phyloP scores from a whole-genome alignment of 306 rosid genomes.

The Hippophae gyantsensis region DNA sequence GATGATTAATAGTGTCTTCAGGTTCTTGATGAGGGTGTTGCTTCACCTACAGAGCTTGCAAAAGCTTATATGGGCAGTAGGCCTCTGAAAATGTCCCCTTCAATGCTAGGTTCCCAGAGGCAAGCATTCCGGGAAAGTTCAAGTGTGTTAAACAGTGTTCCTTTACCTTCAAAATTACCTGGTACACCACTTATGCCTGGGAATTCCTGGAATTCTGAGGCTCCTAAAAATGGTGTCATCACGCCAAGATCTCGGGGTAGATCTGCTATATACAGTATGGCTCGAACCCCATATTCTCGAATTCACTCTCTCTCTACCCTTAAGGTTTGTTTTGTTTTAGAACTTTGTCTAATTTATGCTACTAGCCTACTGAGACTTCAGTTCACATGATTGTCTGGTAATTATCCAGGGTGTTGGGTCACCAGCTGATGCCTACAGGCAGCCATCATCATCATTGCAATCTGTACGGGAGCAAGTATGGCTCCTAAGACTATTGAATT shows the following conservation, averaged over 20 bases:
- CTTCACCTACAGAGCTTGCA: conserved; percentile 86
- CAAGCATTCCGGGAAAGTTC: conserved; percentile 32
- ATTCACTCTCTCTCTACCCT: conserved; percentile 32
- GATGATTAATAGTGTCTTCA: conserved; percentile 28
- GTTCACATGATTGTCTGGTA: conserved; percentile 15
- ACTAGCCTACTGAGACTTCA: not conserved
- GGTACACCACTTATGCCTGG: conserved; percentile 45
- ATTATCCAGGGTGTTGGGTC: conserved; percentile 38
- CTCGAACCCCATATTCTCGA: conserved; percentile 73
- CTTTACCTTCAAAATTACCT: conserved; percentile 32
- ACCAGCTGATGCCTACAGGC: conserved; percentile 31
- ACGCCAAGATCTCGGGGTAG: conserved; percentile 76
- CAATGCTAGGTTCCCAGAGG: conserved; percentile 34
- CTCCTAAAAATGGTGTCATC: conserved; percentile 56
- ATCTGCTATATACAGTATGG: conserved; percentile 86
- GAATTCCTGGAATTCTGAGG: conserved; percentile 35
- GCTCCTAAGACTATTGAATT: conserved; percentile 12
- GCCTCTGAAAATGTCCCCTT: conserved; percentile 51
- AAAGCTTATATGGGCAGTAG: conserved; percentile 87
- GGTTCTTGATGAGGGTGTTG: conserved; percentile 67
- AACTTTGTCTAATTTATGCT: not conserved
- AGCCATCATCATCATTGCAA: conserved; percentile 49
- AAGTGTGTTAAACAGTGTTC: conserved; percentile 23
- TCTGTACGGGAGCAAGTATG: conserved; percentile 50
- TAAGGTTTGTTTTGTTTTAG: conserved; percentile 42